phyloP scores from a whole-genome alignment of 768 basidiomycete genomes.

The Boletales sp. region DNA sequence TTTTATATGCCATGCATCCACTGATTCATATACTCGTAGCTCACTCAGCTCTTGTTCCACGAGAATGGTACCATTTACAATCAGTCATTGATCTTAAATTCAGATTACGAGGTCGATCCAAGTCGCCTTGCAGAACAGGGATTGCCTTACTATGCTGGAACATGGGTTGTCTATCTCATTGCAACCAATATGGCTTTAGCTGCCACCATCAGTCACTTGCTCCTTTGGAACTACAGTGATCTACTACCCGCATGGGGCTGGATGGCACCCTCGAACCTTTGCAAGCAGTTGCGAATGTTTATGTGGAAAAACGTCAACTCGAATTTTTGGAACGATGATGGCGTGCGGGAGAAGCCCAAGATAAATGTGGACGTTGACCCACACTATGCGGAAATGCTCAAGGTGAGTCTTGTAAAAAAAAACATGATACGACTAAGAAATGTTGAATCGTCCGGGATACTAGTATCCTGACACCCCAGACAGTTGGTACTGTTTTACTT shows the following conservation, averaged over 20 bases:
- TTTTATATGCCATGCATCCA: not conserved
- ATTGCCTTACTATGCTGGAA: slow-evolving; percentile 28
- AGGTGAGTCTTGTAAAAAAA: slow-evolving; percentile 18
- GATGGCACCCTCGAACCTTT: slow-evolving; percentile 33
- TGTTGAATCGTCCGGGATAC: not conserved
- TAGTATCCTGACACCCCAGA: slow-evolving; percentile 34
- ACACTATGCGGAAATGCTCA: slow-evolving; percentile 51
- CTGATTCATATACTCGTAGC: slow-evolving; percentile 17
- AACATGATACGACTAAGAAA: too few species aligned
- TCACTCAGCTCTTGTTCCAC: slow-evolving; percentile 49
- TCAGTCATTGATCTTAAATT: slow-evolving; percentile 50
- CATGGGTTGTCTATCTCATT: slow-evolving; percentile 21
- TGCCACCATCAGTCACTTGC: slow-evolving; percentile 48
- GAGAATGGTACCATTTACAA: slow-evolving; percentile 42
- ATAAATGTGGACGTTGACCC: slow-evolving; percentile 45
- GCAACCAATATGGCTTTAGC: slow-evolving; percentile 28
- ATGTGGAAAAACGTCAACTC: slow-evolving; percentile 33
- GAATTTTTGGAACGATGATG: slow-evolving; percentile 33
- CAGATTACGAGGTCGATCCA: slow-evolving; percentile 48
- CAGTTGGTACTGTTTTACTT: slow-evolving; percentile 30
- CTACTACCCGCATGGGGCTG: slow-evolving; percentile 45
- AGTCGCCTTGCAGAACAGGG: slow-evolving; percentile 44
- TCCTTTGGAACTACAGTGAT: slow-evolving; percentile 53
- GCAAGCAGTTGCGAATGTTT: slow-evolving; percentile 20
- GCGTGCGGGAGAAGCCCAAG: slow-evolving; percentile 23